These are phyloP conservation scores for Pelargonium nanum DNA, from an alignment of 345 rosid species.

Conservation along the genomic window DNA sequence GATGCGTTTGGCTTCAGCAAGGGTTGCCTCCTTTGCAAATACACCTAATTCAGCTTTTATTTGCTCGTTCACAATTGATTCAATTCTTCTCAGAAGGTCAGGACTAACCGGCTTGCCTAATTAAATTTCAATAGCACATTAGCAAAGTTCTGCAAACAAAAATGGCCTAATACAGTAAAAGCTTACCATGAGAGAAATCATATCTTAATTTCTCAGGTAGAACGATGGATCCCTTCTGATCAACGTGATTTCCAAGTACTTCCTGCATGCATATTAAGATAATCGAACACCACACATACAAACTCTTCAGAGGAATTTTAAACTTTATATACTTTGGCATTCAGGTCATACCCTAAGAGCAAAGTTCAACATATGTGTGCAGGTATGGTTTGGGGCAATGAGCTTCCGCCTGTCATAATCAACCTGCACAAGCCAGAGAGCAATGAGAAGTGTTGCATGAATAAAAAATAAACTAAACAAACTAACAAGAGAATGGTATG, in stretches of 20 bases:
- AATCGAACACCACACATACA: conserved; percentile 1
- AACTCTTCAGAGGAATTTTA: neutral
- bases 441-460: neutral
- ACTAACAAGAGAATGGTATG: neutral
- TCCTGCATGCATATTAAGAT: conserved; percentile 38
- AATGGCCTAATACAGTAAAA: conserved; percentile 1
- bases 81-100: conserved; percentile 61
- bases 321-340: neutral
- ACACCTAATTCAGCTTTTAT: conserved; percentile 80
- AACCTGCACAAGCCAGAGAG: conserved; percentile 40
- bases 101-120: conserved; percentile 84
- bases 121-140: conserved; percentile 11
- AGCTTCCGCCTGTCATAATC: conserved; percentile 82
- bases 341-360: conserved; percentile 63
- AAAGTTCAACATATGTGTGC: conserved; percentile 93
- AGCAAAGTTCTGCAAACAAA: neutral
- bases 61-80: conserved; percentile 81
- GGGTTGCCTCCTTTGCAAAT: conserved; percentile 63
- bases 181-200: conserved; percentile 93
- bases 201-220: conserved; percentile 93
- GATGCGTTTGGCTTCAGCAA: conserved; percentile 65
- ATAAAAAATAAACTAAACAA: neutral
- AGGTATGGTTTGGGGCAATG: conserved; percentile 94
- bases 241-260: conserved; percentile 89
- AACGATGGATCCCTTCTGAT: conserved; percentile 96